Base-by-base conservation (phyloP, 1,139 yeast genomes). In the Kurtzmaniella natalensis region DNA sequence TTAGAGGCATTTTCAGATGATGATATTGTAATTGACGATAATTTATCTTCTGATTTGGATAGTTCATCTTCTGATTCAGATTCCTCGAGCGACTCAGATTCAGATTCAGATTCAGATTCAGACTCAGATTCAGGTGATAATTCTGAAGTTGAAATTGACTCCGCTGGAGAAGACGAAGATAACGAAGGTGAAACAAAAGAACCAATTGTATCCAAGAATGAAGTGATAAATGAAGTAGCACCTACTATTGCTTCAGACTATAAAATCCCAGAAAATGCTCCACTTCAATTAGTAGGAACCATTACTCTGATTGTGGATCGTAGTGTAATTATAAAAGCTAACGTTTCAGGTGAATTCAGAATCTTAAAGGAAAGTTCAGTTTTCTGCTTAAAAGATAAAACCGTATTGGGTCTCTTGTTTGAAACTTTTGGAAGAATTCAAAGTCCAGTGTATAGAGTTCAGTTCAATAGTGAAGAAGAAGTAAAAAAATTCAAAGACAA, bases 351-450 rank as follows among this genome's bases (percentile, higher is more conserved):
- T 3, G 96, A 92, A 48, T 84, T 81, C 51, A 64, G 92, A 29
- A 83, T 89, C 1, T 64, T 94, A 26, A 84, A 81, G 43, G 96
- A 88, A 37, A 83, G 81, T 18, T 81, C 96, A 0, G 68, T 89
- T 1, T 67, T 92, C 13, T 87, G 96, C 52, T 69, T 88, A 33
- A 81, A 78, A 45, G 89, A 85, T 50, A 70, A 81, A 33, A 68
- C 74, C 1, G 64, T 84, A 0, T 48, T 94, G n/a, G 99, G 99
- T 0, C 80, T 84, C 1, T 61, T 92, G 10, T 84, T 77, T 49
- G 99, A 92, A 54, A 86, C 88, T 0, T 88, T 92, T 64, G 99
- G 99, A 0, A 80, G 88, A 17, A 71, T 92, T 7, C 86, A 86
- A 43, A 61, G 76, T n/a, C 98, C 98, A 0, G 65, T 81, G 30